Evolutionary conservation across 257 asterid genomes (phyloP).

Genomic region (Nicotiana sylvestris): DNA sequence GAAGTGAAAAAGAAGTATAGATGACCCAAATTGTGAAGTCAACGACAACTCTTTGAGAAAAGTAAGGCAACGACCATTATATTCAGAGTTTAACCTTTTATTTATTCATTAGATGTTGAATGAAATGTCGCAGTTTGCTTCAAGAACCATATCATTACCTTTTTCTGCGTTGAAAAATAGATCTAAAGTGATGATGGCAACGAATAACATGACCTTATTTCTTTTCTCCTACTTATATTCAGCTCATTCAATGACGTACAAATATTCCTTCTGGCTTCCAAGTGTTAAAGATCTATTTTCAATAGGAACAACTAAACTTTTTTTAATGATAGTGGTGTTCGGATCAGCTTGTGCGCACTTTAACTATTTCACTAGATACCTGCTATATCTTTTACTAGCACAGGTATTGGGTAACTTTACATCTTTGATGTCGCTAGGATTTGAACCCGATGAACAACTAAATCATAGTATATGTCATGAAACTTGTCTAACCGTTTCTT

Average conservation of each 20-base stretch:
- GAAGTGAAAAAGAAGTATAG: too few species aligned
- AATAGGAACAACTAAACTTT: neutral
- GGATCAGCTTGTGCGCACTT: neutral
- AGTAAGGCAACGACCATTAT: too few species aligned
- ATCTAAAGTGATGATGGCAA: neutral
- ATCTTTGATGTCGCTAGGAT: neutral
- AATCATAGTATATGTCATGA: too few species aligned
- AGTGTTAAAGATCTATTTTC: neutral
- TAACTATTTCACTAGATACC: neutral
- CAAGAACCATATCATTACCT: too few species aligned
- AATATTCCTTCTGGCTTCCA: neutral
- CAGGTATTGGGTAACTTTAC: too few species aligned
- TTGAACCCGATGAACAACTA: neutral
- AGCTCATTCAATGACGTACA: neutral
- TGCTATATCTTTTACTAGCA: neutral
- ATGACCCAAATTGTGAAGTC: too few species aligned
- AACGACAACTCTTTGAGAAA: too few species aligned
- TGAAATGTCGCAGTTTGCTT: too few species aligned
- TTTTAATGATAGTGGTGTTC: too few species aligned
- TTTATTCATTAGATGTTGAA: too few species aligned
- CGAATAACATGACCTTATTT: neutral
- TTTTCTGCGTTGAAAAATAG: neutral
- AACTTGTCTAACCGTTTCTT: neutral
- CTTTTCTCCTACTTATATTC: neutral
- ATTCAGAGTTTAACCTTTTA: too few species aligned